Base-by-base conservation (phyloP, 2,329 filamentous ascomycete species). In the Aspergillus vadensis region DNA sequence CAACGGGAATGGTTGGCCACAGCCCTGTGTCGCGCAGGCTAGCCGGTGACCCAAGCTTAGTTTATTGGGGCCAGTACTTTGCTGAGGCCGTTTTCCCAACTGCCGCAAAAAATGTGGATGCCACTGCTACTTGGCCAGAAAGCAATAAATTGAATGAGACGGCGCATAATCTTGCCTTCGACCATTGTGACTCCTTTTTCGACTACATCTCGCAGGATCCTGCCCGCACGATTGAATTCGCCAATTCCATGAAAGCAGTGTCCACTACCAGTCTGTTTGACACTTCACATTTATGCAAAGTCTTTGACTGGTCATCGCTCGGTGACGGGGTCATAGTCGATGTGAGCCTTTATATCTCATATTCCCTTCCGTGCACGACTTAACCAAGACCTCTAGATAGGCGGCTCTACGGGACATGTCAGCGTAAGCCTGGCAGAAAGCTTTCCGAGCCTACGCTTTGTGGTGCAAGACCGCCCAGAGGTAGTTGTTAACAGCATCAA, bases 391-490 rank as follows among this genome's bases (percentile, higher is more conserved):
- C 5, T 14, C 10, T 17, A 70, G 66, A 53, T 73, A 23, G 86
- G 86, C 9, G 86, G 86, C 2, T 84, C 82, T 17, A 82, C 83
- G 55, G 86, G 86, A 0, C 83, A 85, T 50, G 81, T 83, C n/a
- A 81, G 78, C 50, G 77, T 84, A n/a, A 83, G 81, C 3, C 74
- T 88, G 47, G 86, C 83, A 2, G 76, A 76, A 59, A 73, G 72
- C 58, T 85, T 81, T 72, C 77, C 77, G 50, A 77, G 81, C 41
- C 79, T 86, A 65, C 78, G 76, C 49, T 86, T 86, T 67, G 72
- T 86, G 14, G 85, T 84, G 1, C 78, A 84, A 63, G 81, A 84
- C 63, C 72, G 82, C 69, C 74, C 9, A 10, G 69, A 77, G 27
- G 74, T 75, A 4, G 64, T 71, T 15, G 5, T 5, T 3, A 8